Evolutionary conservation across 176 grass and related monocot species (phyloP).

Genomic region (Carex pumila): DNA sequence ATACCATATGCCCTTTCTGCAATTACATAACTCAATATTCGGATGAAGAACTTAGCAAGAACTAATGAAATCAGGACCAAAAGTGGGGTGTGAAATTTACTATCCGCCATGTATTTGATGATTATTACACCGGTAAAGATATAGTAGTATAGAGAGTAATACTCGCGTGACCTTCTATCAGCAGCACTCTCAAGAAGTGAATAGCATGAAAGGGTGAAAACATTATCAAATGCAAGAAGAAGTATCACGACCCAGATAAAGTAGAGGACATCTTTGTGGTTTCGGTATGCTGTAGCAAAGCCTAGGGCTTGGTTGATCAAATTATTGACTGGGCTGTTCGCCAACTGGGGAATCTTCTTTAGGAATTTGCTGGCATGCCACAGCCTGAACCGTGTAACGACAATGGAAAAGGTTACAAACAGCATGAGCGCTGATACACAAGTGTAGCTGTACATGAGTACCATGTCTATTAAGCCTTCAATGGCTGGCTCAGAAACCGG

Average conservation of each 20-base stretch:
- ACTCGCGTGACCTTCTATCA: not conserved
- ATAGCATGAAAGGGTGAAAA: not conserved
- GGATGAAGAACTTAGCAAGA: slow-evolving; percentile 22
- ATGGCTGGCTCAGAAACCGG: rapidly evolving
- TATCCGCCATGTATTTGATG: not conserved
- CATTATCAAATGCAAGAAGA: not conserved
- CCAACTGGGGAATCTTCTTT: not conserved
- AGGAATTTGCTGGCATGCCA: not conserved
- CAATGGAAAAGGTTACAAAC: not conserved
- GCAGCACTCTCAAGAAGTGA: not conserved
- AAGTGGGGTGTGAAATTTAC: slow-evolving; percentile 15
- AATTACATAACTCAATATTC: slow-evolving; percentile 20
- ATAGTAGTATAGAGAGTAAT: not conserved
- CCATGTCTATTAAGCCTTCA: not conserved
- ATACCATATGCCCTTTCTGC: slow-evolving; percentile 20
- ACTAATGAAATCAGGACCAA: slow-evolving; percentile 31
- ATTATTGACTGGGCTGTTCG: not conserved
- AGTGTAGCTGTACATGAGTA: not conserved
- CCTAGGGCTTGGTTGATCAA: not conserved
- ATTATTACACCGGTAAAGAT: not conserved
- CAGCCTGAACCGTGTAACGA: not conserved
- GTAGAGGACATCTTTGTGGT: not conserved
- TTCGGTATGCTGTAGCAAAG: not conserved
- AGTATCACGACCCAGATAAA: not conserved
- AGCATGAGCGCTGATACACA: not conserved